These are phyloP conservation scores for Pseudogymnoascus sp. DNA, from an alignment of 2,329 filamentous ascomycete genomes.

Conservation along the genomic window DNA sequence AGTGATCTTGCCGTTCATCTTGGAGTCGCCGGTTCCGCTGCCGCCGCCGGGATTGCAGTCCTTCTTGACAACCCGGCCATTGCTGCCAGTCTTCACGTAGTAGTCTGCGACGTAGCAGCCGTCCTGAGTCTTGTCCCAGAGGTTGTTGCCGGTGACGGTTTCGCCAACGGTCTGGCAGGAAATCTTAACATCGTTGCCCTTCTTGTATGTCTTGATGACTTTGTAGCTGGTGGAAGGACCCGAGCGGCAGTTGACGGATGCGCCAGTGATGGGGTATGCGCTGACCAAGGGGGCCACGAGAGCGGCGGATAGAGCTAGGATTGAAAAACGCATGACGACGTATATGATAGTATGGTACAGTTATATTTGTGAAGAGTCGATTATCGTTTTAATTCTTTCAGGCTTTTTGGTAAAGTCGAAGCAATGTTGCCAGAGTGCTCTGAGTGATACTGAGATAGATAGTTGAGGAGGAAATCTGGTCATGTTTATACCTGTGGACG, in stretches of 20 bases:
- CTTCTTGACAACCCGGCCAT: not conserved
- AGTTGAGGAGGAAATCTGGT: not conserved
- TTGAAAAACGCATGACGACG: not conserved
- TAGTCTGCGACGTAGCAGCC: conserved; percentile 15
- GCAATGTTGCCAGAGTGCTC: not conserved
- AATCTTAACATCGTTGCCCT: conserved; percentile 11
- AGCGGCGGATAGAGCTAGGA: not conserved
- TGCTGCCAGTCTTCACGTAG: conserved; percentile 14
- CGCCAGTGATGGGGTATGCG: conserved; percentile 9
- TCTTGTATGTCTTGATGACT: conserved; percentile 12
- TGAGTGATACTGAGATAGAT: not conserved
- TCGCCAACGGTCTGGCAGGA: conserved; percentile 13
- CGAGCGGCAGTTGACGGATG: not conserved
- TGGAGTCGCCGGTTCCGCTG: not conserved
- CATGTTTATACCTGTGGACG: not conserved
- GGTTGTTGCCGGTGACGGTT: conserved; percentile 11
- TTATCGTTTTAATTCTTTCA: not conserved
- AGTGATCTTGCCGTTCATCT: not conserved
- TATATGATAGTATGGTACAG: not conserved
- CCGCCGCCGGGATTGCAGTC: not conserved
- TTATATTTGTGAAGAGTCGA: not conserved
- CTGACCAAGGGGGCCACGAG: not conserved
- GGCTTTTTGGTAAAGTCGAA: not conserved
- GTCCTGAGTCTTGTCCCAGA: conserved; percentile 15
- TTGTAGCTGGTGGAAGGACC: conserved; percentile 9